Conservation (phyloP, 345 rosid genomes). For the Populus deltoides region DNA sequence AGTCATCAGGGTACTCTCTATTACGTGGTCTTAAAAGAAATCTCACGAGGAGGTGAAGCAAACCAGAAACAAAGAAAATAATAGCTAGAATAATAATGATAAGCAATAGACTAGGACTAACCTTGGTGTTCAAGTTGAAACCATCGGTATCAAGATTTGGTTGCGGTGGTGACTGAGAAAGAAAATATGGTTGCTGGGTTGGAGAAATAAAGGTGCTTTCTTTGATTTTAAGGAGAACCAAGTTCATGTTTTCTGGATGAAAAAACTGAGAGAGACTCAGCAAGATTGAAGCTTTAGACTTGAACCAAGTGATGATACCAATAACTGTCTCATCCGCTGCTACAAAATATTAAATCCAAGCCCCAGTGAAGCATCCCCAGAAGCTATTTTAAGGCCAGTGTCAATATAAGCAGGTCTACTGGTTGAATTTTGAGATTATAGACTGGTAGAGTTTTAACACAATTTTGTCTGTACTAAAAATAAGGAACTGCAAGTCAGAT, state of each 20-base stretch:
- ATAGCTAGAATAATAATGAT: constrained; percentile 83
- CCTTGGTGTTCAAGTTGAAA: constrained; percentile 57
- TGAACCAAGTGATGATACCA: constrained; percentile 15
- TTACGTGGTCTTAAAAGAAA: constrained; percentile 60
- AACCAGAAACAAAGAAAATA: constrained; percentile 82
- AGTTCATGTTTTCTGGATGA: constrained; percentile 28
- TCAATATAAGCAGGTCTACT: background rate
- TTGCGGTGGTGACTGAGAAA: constrained; percentile 32
- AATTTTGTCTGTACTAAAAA: background rate
- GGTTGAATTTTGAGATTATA: background rate
- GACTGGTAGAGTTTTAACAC: background rate
- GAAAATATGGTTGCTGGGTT: constrained; percentile 27
- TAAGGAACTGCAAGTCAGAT: background rate
- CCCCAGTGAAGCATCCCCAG: background rate
- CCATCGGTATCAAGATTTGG: constrained; percentile 29
- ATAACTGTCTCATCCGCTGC: constrained; percentile 20
- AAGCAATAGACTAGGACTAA: constrained; percentile 74
- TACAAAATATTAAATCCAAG: constrained; percentile 9
- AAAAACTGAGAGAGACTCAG: constrained; percentile 16
- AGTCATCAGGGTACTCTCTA: constrained; percentile 61
- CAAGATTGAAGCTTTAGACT: constrained; percentile 29
- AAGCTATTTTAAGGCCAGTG: background rate
- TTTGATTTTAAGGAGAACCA: constrained; percentile 36
- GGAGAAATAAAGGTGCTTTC: constrained; percentile 33
- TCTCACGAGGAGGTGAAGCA: constrained; percentile 83